phyloP scores from a whole-genome alignment of 1,139 yeast species.

The Saccharomycopsis hybrid region DNA sequence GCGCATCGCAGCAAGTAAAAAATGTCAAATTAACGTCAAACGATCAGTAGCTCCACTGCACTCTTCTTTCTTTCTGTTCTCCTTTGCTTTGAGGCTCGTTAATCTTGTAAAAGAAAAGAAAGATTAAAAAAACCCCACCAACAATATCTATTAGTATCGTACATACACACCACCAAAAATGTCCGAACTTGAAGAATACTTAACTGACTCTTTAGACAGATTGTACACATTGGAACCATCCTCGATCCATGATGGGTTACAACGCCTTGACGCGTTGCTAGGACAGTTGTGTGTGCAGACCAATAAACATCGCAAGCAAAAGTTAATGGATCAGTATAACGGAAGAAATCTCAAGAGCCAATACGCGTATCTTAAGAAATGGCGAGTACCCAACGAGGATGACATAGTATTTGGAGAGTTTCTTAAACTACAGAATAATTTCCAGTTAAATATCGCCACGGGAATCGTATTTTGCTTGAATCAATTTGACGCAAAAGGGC shows the following conservation, averaged over 20 bases:
- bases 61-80: too few species aligned
- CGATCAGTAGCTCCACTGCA: too few species aligned
- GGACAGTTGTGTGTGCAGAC: conserved; percentile 23
- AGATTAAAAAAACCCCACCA: too few species aligned
- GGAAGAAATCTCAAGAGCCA: conserved; percentile 6
- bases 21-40: too few species aligned
- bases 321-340: conserved; percentile 2
- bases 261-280: conserved; percentile 24
- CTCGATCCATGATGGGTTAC: conserved; percentile 23
- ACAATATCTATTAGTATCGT: too few species aligned
- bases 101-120: too few species aligned
- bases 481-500: conserved; percentile 20
- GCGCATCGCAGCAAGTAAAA: too few species aligned
- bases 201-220: conserved; percentile 21
- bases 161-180: conserved; percentile 3
- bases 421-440: conserved; percentile 43
- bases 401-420: conserved; percentile 36
- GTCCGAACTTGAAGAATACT: conserved; percentile 22
- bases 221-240: conserved; percentile 21
- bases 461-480: conserved; percentile 31
- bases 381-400: conserved; percentile 27
- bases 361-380: conserved; percentile 21
- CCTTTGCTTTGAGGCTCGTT: too few species aligned
- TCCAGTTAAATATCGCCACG: conserved; percentile 42
- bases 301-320: conserved; percentile 9